Evolutionary conservation across 257 asterid genomes (phyloP).

Genomic region (Solanum paucissectum): DNA sequence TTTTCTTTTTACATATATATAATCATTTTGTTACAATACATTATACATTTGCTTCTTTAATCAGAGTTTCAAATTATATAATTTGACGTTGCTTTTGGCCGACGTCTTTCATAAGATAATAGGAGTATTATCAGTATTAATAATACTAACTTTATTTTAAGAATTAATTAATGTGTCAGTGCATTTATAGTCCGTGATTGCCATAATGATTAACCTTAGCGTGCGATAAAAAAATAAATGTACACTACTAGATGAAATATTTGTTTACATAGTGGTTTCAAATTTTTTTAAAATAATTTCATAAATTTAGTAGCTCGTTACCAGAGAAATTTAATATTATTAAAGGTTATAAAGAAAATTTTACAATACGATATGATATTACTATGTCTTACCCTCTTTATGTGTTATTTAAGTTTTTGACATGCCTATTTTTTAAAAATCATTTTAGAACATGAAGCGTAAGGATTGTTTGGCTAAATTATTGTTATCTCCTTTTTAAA

Average conservation of each 20-base stretch:
- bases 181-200: neutral
- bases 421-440: neutral
- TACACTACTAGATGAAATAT: neutral
- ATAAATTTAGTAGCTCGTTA: neutral
- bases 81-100: neutral
- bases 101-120: neutral
- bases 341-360: neutral
- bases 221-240: neutral
- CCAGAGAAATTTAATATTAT: neutral
- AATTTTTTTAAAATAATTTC: neutral
- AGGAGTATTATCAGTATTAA: neutral
- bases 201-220: neutral
- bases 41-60: neutral
- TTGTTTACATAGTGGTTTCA: neutral
- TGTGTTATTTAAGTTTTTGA: neutral
- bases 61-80: neutral
- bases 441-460: neutral
- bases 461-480: neutral
- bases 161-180: neutral
- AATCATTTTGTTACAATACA: neutral
- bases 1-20: neutral
- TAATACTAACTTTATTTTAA: neutral
- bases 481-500: neutral
- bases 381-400: neutral
- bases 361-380: neutral